Percentiles rank a stretch among this genome's conserved stretches.
These are phyloP conservation scores for Nicotiana attenuata DNA, from an alignment of 257 asterid genomes.

Conservation along the genomic window DNA sequence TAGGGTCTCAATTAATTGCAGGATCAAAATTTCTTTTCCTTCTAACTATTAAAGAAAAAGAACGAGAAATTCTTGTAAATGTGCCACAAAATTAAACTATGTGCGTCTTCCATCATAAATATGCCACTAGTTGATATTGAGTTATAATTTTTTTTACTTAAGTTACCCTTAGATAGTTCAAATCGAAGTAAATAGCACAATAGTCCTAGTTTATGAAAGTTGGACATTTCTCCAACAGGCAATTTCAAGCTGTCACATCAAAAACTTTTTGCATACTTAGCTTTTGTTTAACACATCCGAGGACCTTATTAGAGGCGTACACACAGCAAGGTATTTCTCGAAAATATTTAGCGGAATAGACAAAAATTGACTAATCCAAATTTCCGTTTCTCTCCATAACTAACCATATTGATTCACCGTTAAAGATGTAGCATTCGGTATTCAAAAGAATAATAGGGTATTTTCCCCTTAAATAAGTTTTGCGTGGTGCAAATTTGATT, in stretches of 20 bases:
- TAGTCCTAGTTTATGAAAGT: neutral
- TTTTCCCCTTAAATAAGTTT: too few species aligned
- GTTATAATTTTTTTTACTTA: neutral
- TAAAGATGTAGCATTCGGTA: too few species aligned
- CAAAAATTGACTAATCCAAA: neutral
- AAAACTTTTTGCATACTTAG: neutral
- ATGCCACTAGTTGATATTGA: neutral
- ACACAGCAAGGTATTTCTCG: neutral
- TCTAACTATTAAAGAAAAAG: neutral
- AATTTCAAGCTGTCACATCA: neutral
- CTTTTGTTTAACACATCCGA: too few species aligned
- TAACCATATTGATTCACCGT: neutral
- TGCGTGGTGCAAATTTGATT: too few species aligned
- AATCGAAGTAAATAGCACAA: neutral
- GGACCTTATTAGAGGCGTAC: neutral
- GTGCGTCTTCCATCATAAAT: neutral
- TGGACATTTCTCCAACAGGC: neutral
- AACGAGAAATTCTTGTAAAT: neutral
- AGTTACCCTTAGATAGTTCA: neutral
- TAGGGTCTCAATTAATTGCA: too few species aligned
- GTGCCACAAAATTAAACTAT: neutral
- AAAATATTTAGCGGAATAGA: neutral
- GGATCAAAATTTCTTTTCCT: too few species aligned
- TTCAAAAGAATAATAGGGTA: too few species aligned
- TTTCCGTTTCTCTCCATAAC: neutral